phyloP scores from a whole-genome alignment of 129 eudicot species.

The Escallonia herrerae region DNA sequence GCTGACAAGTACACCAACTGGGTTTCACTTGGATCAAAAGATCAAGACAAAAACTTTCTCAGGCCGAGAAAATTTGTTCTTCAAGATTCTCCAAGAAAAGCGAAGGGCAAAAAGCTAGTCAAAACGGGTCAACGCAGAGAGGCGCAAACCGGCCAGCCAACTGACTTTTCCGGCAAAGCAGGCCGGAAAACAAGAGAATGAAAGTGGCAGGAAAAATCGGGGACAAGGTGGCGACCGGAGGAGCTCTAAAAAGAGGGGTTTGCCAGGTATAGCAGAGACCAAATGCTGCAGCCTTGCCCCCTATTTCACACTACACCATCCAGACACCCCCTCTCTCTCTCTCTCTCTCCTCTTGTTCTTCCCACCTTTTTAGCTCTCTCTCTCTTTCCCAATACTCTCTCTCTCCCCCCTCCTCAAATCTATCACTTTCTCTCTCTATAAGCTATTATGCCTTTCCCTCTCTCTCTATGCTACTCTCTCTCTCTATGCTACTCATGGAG shows the following conservation, averaged over 20 bases:
- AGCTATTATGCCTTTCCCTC: slow-evolving; percentile 8
- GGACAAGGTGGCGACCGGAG: slow-evolving; percentile 37
- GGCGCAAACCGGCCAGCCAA: neutral
- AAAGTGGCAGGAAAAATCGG: slow-evolving; percentile 23
- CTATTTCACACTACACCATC: slow-evolving; percentile 21
- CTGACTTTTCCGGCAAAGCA: slow-evolving; percentile 13
- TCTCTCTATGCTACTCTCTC: neutral
- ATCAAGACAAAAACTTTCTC: slow-evolving; percentile 4
- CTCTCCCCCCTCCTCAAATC: slow-evolving; percentile 11
- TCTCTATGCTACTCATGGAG: slow-evolving; percentile 8
- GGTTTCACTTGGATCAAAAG: slow-evolving; percentile 10
- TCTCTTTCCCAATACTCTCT: too few species aligned
- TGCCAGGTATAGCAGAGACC: slow-evolving; percentile 40
- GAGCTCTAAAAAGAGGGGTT: slow-evolving; percentile 20
- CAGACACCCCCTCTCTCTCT: slow-evolving; percentile 21
- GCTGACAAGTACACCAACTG: neutral
- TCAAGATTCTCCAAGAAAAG: neutral
- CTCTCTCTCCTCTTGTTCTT: neutral
- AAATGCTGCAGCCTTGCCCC: slow-evolving; percentile 48
- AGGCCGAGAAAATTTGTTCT: slow-evolving; percentile 6
- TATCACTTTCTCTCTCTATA: slow-evolving; percentile 13
- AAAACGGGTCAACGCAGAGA: slow-evolving; percentile 1
- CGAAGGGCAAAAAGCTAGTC: slow-evolving; percentile 9
- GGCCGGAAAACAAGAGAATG: slow-evolving; percentile 17
- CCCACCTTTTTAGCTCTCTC: slow-evolving; percentile 11